These are phyloP conservation scores for Lagerstroemia speciosa DNA, from an alignment of 345 rosid genomes.

Conservation along the genomic window DNA sequence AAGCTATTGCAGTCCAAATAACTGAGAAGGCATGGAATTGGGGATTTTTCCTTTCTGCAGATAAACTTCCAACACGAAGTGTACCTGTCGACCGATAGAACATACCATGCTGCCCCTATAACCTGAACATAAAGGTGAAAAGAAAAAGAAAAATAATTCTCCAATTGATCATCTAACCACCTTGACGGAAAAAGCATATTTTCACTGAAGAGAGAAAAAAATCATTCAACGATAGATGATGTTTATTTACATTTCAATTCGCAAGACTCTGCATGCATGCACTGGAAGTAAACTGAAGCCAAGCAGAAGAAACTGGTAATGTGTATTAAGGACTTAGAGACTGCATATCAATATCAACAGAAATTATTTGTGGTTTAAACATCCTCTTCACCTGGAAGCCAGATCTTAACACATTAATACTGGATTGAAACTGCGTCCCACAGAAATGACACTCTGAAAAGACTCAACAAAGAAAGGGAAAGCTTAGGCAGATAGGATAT, in stretches of 20 bases:
- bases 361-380: not conserved
- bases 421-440: not conserved
- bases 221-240: no score
- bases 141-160: not conserved
- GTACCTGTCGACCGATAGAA: constrained; percentile 68
- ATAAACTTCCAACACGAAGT: constrained; percentile 68
- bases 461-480: no score
- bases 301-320: not conserved
- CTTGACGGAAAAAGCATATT: not conserved
- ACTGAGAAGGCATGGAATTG: constrained; percentile 28
- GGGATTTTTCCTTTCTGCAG: constrained; percentile 42
- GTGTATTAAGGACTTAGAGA: not conserved
- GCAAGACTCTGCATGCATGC: not conserved
- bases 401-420: not conserved
- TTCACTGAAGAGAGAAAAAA: not conserved
- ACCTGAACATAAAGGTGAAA: constrained; percentile 35
- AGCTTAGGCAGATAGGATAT: no score
- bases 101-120: constrained; percentile 82
- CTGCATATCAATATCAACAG: not conserved
- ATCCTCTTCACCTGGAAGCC: not conserved
- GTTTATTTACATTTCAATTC: not conserved
- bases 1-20: constrained; percentile 57
- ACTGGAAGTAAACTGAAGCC: not conserved
- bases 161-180: not conserved
- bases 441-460: not conserved